Conservation (phyloP, 345 rosid species). For the Trapa bicornis region DNA sequence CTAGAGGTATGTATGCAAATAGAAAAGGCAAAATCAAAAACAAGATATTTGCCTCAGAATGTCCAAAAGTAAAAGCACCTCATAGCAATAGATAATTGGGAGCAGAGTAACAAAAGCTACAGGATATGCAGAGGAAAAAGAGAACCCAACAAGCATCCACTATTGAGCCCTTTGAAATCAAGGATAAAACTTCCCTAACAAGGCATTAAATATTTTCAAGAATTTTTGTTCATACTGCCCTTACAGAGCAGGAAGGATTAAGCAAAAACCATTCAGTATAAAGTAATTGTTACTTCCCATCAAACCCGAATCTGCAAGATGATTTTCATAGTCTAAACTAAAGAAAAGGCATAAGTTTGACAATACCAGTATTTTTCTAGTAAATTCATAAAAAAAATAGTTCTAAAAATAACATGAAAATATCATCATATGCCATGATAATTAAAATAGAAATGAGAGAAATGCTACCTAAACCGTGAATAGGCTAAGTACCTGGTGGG, state of each 20-base stretch:
- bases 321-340: neutral
- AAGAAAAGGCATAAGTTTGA: neutral
- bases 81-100: neutral
- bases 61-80: neutral
- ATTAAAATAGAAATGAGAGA: too few relatives aligned
- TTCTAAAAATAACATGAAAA: too few relatives aligned
- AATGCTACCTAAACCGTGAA: neutral
- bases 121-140: neutral
- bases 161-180: neutral
- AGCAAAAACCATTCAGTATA: neutral
- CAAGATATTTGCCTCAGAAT: neutral
- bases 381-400: neutral
- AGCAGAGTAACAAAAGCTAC: neutral
- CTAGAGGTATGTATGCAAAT: neutral
- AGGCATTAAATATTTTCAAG: neutral
- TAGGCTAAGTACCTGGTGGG: conserved; percentile 8
- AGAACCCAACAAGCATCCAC: neutral
- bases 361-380: neutral
- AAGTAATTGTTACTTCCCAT: neutral
- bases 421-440: too few relatives aligned
- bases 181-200: neutral
- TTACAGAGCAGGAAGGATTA: neutral
- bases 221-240: neutral
- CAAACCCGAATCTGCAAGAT: neutral
- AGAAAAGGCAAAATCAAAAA: neutral